phyloP scores from a whole-genome alignment of 768 basidiomycete genomes.

The Obba rivulosa region DNA sequence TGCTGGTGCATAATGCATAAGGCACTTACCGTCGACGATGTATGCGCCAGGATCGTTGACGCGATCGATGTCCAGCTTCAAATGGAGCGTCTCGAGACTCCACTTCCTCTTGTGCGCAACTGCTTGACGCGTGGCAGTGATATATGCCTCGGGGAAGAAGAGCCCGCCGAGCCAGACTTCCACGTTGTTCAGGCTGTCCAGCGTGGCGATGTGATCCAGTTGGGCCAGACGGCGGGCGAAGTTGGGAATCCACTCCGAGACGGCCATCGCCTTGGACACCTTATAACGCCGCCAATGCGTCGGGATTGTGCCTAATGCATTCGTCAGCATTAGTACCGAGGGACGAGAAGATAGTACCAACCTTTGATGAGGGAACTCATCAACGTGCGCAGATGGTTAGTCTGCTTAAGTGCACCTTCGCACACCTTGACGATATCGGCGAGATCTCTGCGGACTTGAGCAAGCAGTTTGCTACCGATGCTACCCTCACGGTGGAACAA shows the following conservation, averaged over 20 bases:
- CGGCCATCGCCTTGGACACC: constrained; percentile 73
- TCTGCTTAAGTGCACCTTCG: constrained; percentile 86
- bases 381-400: constrained; percentile 88
- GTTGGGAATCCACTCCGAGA: constrained; percentile 83
- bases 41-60: constrained; percentile 77
- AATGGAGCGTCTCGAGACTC: constrained; percentile 84
- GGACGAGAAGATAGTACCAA: constrained; percentile 24
- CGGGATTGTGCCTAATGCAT: constrained; percentile 71
- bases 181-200: constrained; percentile 60
- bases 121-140: constrained; percentile 94
- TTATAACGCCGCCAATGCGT: constrained; percentile 88
- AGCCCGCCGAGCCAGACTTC: constrained; percentile 92
- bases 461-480: constrained; percentile 76
- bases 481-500: constrained; percentile 84
- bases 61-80: constrained; percentile 78
- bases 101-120: constrained; percentile 89
- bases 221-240: constrained; percentile 78
- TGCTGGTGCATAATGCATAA: not conserved
- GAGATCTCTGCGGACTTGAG: constrained; percentile 76
- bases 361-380: constrained; percentile 91
- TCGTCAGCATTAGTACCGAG: not conserved
- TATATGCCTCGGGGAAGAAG: constrained; percentile 95
- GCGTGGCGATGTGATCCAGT: constrained; percentile 62
- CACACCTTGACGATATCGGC: constrained; percentile 79
- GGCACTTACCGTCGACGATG: constrained; percentile 74